Evolutionary conservation across 345 rosid species (phyloP).

Genomic region (Lumnitzera littorea): DNA sequence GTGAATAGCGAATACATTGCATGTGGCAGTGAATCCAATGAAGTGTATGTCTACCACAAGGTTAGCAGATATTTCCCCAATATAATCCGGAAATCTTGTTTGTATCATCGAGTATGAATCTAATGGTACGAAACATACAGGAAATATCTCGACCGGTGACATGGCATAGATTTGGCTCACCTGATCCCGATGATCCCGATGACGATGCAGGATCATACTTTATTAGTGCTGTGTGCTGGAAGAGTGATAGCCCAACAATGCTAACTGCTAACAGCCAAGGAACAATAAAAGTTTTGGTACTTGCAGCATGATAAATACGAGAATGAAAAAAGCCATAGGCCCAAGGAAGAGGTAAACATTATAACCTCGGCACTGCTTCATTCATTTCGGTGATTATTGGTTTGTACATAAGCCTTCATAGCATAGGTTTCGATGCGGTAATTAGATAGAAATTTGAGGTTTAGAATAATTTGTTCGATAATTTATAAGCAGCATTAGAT

Average conservation of each 20-base stretch:
- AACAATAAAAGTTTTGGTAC: slow-evolving; percentile 85
- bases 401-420: too few species aligned
- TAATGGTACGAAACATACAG: slow-evolving; percentile 24
- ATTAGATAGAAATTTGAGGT: too few species aligned
- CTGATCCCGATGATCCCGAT: slow-evolving; percentile 73
- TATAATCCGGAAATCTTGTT: too few species aligned
- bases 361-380: too few species aligned
- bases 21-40: slow-evolving; percentile 96
- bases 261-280: slow-evolving; percentile 96
- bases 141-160: slow-evolving; percentile 82
- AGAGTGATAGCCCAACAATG: slow-evolving; percentile 92
- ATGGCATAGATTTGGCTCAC: slow-evolving; percentile 84
- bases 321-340: too few species aligned
- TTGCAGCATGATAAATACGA: slow-evolving; percentile 46
- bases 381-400: too few species aligned
- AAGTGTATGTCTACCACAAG: slow-evolving; percentile 95
- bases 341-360: too few species aligned
- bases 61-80: slow-evolving; percentile 21
- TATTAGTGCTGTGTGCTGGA: slow-evolving; percentile 98
- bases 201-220: slow-evolving; percentile 84
- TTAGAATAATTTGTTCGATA: too few species aligned
- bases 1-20: slow-evolving; percentile 82
- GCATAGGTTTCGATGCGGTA: too few species aligned
- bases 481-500: too few species aligned
- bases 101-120: too few species aligned